These are phyloP conservation scores for Coriolopsis trogii DNA, from an alignment of 1,284 basidiomycete species.

Conservation along the genomic window DNA sequence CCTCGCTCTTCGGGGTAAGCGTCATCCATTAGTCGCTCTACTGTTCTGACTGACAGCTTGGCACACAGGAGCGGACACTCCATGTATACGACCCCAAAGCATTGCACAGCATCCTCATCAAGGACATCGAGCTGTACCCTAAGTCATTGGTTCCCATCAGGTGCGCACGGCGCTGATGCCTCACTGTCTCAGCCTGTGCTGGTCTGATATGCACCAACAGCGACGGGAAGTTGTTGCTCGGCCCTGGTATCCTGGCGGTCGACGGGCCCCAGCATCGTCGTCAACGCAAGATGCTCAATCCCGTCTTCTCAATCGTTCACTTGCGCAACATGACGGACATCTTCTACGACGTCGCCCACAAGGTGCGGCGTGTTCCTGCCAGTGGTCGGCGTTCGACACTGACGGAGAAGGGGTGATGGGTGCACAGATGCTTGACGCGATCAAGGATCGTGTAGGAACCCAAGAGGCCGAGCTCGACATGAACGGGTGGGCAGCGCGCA, in stretches of 20 bases:
- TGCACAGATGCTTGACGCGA: slow-evolving; percentile 26
- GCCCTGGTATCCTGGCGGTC: slow-evolving; percentile 13
- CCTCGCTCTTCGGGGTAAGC: no score
- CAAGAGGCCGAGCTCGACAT: slow-evolving; percentile 32
- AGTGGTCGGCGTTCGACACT: no score
- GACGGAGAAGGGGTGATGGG: no score
- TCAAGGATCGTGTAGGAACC: slow-evolving; percentile 9
- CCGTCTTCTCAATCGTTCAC: slow-evolving; percentile 20
- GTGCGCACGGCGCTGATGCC: background rate
- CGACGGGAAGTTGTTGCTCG: slow-evolving; percentile 10
- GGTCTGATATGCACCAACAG: background rate
- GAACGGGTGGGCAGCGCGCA: slow-evolving; percentile 35
- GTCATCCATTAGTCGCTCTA: no score
- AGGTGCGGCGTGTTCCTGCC: background rate
- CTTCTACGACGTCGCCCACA: slow-evolving; percentile 17
- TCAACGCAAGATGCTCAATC: slow-evolving; percentile 23
- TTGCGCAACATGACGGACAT: slow-evolving; percentile 18
- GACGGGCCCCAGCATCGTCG: slow-evolving; percentile 12
- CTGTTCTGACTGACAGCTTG: no score
- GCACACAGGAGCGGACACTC: no score
- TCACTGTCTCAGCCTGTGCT: background rate
- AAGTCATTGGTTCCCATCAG: slow-evolving; percentile 1
- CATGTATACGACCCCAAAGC: slow-evolving; percentile 35
- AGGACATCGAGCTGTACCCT: slow-evolving; percentile 32
- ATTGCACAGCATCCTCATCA: slow-evolving; percentile 42